Base-by-base conservation (phyloP, 768 basidiomycete species). In the Dioszegia aurantiaca region DNA sequence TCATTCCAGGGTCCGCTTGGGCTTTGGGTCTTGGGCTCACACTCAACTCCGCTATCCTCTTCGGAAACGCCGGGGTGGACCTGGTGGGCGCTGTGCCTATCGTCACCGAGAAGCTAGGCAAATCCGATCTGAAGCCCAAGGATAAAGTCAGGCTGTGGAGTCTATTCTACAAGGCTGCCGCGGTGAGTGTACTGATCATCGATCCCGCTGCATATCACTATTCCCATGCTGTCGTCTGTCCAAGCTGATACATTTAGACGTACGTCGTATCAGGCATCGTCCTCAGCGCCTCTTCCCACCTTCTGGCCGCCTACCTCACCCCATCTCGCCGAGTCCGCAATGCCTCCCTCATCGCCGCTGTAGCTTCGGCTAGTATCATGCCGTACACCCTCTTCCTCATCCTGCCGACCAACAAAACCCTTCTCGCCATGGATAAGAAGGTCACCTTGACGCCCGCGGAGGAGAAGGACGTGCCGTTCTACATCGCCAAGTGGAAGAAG, bases 141-240 rank as follows among this genome's bases (percentile, higher is more conserved):
- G 53, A 60, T 28, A 55, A 49, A 14, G 54, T 60, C 37, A 21
- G 59, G 30, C 31, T 55, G n/a, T 60, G 59, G 59, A 26, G n/a
- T 24, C 39, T 60, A 30, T 60, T 56, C 30, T 60, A 46, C 39
- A 49, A 55, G 14, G 27, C 12, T 1, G 59, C 45, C 4, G 53
- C 45, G n/a, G 53, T 60, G 46, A 55, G 59, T 55, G 4, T 1
- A 30, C 23, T 24, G 23, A 21, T 39, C 10, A 51, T 39, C 17
- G 14, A n/a, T 45, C 36, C 36, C n/a, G n/a, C n/a, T n/a, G n/a
- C n/a, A n/a, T n/a, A n/a, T n/a, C n/a, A n/a, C n/a, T n/a, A n/a
- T n/a, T n/a, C n/a, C n/a, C n/a, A n/a, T n/a, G n/a, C n/a, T n/a
- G n/a, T n/a, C n/a, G n/a, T n/a, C n/a, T n/a, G n/a, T n/a, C n/a